Conservation (phyloP, 1,284 basidiomycete genomes). For the Agroathelia rolfsii region DNA sequence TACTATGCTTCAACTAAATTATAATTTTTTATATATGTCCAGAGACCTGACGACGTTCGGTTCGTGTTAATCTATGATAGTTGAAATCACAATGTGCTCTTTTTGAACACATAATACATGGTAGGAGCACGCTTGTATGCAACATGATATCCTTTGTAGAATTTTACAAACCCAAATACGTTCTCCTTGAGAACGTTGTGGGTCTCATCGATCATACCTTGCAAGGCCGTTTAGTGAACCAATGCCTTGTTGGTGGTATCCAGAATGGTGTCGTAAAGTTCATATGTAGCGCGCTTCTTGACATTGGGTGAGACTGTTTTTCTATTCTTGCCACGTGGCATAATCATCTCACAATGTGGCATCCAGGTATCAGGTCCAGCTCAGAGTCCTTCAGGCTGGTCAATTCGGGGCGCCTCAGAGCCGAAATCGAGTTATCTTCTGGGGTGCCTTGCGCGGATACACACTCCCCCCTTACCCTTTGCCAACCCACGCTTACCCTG, state of each 20-base stretch:
- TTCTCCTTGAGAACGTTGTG: constrained; percentile 61
- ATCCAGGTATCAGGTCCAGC: constrained; percentile 55
- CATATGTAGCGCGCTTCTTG: constrained; percentile 43
- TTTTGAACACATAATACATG: constrained; percentile 1
- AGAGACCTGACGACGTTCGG: constrained; percentile 55
- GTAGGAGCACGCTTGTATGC: constrained; percentile 49
- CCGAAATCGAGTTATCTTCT: constrained; percentile 57
- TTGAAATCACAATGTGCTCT: constrained; percentile 2
- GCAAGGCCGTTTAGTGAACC: constrained; percentile 20
- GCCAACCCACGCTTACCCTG: constrained; percentile 44
- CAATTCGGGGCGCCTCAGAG: constrained; percentile 63
- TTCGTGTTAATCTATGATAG: constrained; percentile 17
- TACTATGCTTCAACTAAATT: too few relatives aligned
- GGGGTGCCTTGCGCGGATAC: constrained; percentile 46
- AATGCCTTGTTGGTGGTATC: constrained; percentile 28
- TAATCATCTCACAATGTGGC: constrained; percentile 3
- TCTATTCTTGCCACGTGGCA: constrained; percentile 2
- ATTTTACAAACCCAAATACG: constrained; percentile 49
- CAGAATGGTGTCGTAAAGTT: constrained; percentile 55
- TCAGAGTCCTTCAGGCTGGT: constrained; percentile 53
- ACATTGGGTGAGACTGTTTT: constrained; percentile 44
- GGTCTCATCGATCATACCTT: constrained; percentile 43
- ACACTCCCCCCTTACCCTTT: constrained; percentile 51
- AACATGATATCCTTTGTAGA: constrained; percentile 73
- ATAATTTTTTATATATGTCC: constrained; percentile 6